Base-by-base conservation (phyloP, 768 basidiomycete genomes). In the Serendipita vermifera region DNA sequence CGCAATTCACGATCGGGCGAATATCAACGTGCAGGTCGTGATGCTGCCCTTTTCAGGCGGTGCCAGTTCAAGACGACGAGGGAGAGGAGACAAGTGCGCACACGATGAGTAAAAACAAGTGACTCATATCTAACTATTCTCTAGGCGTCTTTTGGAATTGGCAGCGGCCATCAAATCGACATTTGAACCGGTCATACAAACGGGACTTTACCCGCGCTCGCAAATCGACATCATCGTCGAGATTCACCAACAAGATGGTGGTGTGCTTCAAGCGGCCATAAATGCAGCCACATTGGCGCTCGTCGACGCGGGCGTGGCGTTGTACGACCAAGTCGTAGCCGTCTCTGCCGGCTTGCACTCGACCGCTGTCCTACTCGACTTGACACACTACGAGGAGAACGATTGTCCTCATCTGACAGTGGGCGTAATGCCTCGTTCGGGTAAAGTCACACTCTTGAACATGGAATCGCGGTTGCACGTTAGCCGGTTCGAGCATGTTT, bases 391-490 rank as follows among this genome's bases (percentile, higher is more conserved):
- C 7, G 96, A 99, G 71, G 96, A 98, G 70, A 82, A 80, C 62
- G 91, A 92, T 61, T 72, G 92, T 4, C 96, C 96, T 1, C 78
- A 86, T 63, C 70, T 94, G 20, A 91, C 90, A 2, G 81, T 97
- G 36, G 96, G 91, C 0, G 76, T 87, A 27, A 82, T 97, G 76
- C 92, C 96, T 5, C 81, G 82, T 62, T 81, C 84, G n/a, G 78
- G 80, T 3, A 85, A 83, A 59, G 81, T 96, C 40, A 89, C 87
- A 14, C 75, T 98, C 33, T 85, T 91, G 59, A 85, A 83, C 53
- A 86, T 97, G 81, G 96, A 98, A 69, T 93, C 91, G 14, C 74
- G 93, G n/a, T 68, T 99, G 58, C 90, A 90, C 63, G 82, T 92
- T 7, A 91, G 92, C 63, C 76, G 90, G 27, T 51, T 51, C 46